Evolutionary conservation across 768 basidiomycete genomes (phyloP), one percentile per base, ranked within the genome.

Genomic region (Auricularia sp.): DNA sequence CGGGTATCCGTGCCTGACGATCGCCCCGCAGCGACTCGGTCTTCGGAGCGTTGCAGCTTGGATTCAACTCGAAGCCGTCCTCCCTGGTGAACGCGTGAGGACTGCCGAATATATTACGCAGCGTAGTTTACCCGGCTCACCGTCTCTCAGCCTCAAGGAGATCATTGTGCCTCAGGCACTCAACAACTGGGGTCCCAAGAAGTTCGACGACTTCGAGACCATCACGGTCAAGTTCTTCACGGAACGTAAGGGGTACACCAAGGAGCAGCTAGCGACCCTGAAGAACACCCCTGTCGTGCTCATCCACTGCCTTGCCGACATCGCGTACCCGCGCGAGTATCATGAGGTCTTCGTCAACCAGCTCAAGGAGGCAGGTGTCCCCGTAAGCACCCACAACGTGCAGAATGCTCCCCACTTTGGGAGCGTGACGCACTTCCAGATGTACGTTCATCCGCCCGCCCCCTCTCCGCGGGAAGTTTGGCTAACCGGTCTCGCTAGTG

Each of bases 181-280:
- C 7, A 35, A 33, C 23, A 59, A 59, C 34, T 59, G 56, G 56
- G 56, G 34, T 7, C 56, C 56, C 4, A 29, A 59, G 56, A 29
- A 59, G 23, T 34, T 59, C 56, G 56, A 59, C 34, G 56, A 29
- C 23, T 59, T 33, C 56, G 56, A 59, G 56, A 29, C 23, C 23
- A 35, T 35, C 56, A 59, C 56, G 6, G 29, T 59, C 56, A 59
- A 59, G 56, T 33, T 59, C 56, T 59, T 59, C 56, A 59, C 56
- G 23, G 56, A 59, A 23, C 56, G 56, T 8, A 59, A 59, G 56
- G 34, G 34, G 16, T 59, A 59, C 56, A 33, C 56, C 16, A 29
- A 59, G 14, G 56, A 59, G 6, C 29, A 59, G 56, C 56, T 59
- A 4, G 29, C 23, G 56, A 59, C 14, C 16, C 34, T 59, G 5